These are phyloP conservation scores for Halenospora varia DNA, from an alignment of 495 filamentous ascomycete genomes.

Conservation along the genomic window DNA sequence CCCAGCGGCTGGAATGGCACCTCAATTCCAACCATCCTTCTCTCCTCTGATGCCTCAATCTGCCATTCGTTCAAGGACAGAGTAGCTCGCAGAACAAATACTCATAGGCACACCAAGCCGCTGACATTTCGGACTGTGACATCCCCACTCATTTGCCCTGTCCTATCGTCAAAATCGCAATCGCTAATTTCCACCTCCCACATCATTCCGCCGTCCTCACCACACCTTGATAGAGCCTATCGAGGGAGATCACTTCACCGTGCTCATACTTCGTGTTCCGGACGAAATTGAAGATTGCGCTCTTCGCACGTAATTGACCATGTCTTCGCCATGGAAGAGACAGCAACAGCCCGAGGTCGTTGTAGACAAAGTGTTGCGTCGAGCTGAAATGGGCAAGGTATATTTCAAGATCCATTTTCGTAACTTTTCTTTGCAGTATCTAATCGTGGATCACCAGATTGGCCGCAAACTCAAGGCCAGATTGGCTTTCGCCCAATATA, in stretches of 20 bases:
- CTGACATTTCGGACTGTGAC: not conserved
- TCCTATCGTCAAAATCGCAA: not conserved
- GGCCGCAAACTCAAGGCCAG: constrained; percentile 87
- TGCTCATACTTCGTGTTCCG: not conserved
- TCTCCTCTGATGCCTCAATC: not conserved
- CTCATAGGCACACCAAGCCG: not conserved
- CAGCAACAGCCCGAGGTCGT: constrained; percentile 58
- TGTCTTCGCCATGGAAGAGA: constrained; percentile 55
- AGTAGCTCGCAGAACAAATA: too few relatives aligned
- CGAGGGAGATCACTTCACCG: not conserved
- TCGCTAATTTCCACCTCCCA: constrained; percentile 11
- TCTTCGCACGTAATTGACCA: constrained; percentile 19
- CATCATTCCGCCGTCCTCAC: constrained; percentile 16
- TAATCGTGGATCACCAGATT: too few relatives aligned
- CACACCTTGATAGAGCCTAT: constrained; percentile 11
- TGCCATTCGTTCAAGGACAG: not conserved
- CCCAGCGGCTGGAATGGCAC: not conserved
- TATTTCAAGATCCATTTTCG: constrained; percentile 1
- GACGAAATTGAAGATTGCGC: not conserved
- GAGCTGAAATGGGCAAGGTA: constrained; percentile 85
- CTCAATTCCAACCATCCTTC: not conserved
- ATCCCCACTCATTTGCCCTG: not conserved
- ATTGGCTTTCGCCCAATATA: constrained; percentile 92
- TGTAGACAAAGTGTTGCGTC: constrained; percentile 63
- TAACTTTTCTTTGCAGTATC: not conserved